Evolutionary conservation across 352 stramenopile genomes (phyloP).

Genomic region (Pythium grandisporangium): DNA sequence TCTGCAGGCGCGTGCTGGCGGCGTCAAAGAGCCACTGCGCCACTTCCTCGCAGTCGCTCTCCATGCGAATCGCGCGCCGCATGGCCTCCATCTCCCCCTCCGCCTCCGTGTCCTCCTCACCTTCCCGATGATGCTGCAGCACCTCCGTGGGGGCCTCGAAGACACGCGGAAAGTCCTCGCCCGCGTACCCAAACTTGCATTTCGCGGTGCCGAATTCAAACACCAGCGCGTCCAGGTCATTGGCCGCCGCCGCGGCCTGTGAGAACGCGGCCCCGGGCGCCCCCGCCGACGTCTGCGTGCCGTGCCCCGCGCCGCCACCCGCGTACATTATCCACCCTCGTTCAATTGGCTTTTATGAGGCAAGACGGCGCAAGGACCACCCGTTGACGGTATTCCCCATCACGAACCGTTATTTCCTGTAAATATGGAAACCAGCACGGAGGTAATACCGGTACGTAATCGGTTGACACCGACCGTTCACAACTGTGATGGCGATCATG

Average conservation of each 20-base stretch:
- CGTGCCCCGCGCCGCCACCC: not conserved
- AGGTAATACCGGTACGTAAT: no score
- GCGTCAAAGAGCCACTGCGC: constrained; percentile 70
- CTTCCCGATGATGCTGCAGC: no score
- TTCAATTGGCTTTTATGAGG: no score
- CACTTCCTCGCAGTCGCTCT: constrained; percentile 42
- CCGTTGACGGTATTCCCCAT: no score
- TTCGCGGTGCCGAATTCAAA: constrained; percentile 68
- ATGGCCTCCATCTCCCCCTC: no score
- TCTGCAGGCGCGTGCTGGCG: constrained; percentile 29
- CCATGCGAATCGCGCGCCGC: constrained; percentile 30
- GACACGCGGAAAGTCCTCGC: constrained; percentile 81
- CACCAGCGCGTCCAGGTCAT: constrained; percentile 70
- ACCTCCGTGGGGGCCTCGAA: constrained; percentile 28
- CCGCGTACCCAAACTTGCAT: constrained; percentile 81
- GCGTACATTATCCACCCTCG: not conserved
- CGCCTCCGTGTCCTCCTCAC: constrained; percentile 10
- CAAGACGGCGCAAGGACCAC: no score
- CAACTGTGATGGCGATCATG: no score
- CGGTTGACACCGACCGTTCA: no score
- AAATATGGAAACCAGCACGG: no score
- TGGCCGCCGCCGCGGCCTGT: constrained; percentile 42
- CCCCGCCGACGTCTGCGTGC: not conserved
- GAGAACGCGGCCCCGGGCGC: constrained; percentile 15
- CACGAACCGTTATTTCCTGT: no score